Conservation (phyloP, 2,329 filamentous ascomycete genomes). For the Paraconiothyrium sp. region DNA sequence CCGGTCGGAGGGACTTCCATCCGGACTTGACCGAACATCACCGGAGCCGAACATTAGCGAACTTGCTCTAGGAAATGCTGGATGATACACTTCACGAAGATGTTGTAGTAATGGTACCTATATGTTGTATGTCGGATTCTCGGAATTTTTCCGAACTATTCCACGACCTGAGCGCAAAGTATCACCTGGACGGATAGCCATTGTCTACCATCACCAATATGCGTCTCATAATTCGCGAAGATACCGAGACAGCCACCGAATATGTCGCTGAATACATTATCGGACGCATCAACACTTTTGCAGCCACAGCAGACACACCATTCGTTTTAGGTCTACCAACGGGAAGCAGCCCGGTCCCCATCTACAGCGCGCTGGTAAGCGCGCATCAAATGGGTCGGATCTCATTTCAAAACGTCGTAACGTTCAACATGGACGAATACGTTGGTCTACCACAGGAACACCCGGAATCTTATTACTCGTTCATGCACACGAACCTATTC, state of each 20-base stretch:
- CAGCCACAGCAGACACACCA: slow-evolving; percentile 74
- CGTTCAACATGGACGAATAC: slow-evolving; percentile 96
- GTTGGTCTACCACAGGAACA: slow-evolving; percentile 84
- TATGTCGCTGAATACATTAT: slow-evolving; percentile 87
- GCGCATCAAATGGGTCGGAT: slow-evolving; percentile 77
- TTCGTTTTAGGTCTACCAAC: slow-evolving; percentile 87
- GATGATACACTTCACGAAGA: not conserved
- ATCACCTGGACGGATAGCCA: slow-evolving; percentile 30
- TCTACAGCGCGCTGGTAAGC: slow-evolving; percentile 79
- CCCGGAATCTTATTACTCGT: slow-evolving; percentile 86
- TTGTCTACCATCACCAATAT: slow-evolving; percentile 55
- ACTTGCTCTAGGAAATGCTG: not conserved
- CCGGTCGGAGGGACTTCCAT: not conserved
- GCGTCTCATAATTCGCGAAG: slow-evolving; percentile 85
- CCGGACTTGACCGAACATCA: slow-evolving; percentile 6
- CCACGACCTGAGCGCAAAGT: not conserved
- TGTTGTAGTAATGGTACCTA: not conserved
- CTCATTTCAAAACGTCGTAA: slow-evolving; percentile 87
- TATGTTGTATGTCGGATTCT: not conserved
- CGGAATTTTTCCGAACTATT: not conserved
- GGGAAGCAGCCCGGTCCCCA: slow-evolving; percentile 79
- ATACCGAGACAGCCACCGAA: slow-evolving; percentile 71
- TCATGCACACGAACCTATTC: slow-evolving; percentile 95
- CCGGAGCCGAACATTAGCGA: slow-evolving; percentile 9
- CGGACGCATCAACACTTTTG: slow-evolving; percentile 79